Conservation (phyloP, 371 early-diverging fungal species). For the Mucor mucedo region DNA sequence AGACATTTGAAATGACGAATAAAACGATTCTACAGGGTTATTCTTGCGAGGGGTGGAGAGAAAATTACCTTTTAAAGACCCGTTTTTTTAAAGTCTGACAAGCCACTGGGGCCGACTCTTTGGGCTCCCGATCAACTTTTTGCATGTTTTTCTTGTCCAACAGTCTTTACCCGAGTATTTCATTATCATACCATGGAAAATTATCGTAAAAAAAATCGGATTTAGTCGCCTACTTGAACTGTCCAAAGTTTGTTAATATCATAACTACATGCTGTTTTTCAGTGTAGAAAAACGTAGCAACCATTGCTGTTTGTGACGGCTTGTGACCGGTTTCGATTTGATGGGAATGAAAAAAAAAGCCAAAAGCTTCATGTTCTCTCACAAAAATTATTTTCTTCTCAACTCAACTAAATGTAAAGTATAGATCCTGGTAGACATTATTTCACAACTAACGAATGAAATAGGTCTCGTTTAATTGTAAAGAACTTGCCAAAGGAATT, state of each 20-base stretch:
- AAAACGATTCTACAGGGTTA: slow-evolving; percentile 14
- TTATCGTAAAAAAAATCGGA: no score
- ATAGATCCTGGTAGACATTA: background rate
- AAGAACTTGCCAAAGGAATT: slow-evolving; percentile 93
- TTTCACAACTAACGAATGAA: background rate
- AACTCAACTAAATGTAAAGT: no score
- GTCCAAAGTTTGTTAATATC: no score
- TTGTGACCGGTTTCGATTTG: slow-evolving; percentile 4
- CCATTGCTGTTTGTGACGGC: slow-evolving; percentile 2
- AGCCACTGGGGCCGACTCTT: slow-evolving; percentile 4
- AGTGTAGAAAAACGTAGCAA: background rate
- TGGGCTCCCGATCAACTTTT: no score
- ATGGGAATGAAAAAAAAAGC: slow-evolving; percentile 8
- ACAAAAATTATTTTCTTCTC: no score
- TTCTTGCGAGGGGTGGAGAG: background rate
- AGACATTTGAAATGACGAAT: slow-evolving; percentile 24
- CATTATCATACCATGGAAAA: no score
- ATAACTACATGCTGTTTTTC: background rate
- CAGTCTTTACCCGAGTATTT: no score
- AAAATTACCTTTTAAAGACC: slow-evolving; percentile 13
- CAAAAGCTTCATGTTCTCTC: background rate
- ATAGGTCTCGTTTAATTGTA: slow-evolving; percentile 78
- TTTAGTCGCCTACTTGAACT: no score
- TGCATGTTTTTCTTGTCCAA: no score
- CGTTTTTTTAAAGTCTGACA: slow-evolving; percentile 7